Evolutionary conservation across 192 early-diverging fungal species (phyloP).

Genomic region (Pilaira anomala): DNA sequence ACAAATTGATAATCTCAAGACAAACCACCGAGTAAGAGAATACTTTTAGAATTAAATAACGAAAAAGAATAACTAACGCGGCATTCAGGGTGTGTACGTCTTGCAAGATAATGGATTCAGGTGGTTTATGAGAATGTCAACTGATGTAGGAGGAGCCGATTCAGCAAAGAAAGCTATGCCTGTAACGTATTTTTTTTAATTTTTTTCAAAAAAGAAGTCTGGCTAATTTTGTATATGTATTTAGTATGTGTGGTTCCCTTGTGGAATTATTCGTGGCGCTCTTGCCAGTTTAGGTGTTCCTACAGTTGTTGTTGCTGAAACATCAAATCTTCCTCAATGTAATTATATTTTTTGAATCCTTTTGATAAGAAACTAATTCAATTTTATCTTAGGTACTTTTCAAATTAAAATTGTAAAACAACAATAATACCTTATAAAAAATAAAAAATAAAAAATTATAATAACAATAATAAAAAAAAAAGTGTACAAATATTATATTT

Average conservation of each 20-base stretch:
- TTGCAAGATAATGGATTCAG: constrained; percentile 96
- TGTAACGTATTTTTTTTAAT: constrained; percentile 39
- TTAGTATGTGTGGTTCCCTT: constrained; percentile 93
- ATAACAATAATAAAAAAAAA: neutral
- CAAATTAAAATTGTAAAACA: constrained; percentile 71
- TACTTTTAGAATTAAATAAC: neutral
- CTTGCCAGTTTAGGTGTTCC: constrained; percentile 86
- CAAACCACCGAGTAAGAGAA: constrained; percentile 82
- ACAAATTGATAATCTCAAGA: constrained; percentile 98
- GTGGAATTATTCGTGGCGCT: constrained; percentile 93
- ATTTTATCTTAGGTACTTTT: constrained; percentile 54
- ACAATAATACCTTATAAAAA: neutral
- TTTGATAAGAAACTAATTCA: neutral
- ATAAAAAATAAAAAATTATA: neutral
- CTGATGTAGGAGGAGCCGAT: constrained; percentile 71
- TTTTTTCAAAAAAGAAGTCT: too few relatives aligned
- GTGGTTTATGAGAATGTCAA: constrained; percentile 93
- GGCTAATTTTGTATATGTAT: neutral
- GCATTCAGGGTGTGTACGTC: constrained; percentile 86
- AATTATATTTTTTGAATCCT: constrained; percentile 19
- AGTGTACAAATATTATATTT: neutral
- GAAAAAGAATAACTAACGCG: neutral
- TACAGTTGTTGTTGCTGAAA: constrained; percentile 86
- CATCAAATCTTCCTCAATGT: constrained; percentile 78
- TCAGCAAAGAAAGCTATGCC: constrained; percentile 76